A percentile compares a stretch with the other conserved stretches of the same genome.
These are phyloP conservation scores for Brassica nigra DNA, from an alignment of 345 rosid genomes.

Conservation along the genomic window DNA sequence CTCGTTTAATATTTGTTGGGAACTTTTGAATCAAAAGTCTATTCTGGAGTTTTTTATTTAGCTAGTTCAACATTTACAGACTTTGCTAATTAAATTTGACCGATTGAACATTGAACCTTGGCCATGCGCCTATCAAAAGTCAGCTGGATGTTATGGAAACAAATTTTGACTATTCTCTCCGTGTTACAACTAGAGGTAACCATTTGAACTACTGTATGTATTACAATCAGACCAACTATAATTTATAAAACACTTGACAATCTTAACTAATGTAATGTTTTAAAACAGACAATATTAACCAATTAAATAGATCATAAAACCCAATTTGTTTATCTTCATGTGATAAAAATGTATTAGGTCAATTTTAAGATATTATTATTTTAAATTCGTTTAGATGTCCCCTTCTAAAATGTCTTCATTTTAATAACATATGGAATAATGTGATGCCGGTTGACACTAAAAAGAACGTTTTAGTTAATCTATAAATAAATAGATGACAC, in stretches of 20 bases:
- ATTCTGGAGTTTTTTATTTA: too few relatives aligned
- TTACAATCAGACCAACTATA: neutral
- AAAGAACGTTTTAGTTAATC: neutral
- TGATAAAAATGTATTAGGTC: neutral
- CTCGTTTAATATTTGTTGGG: too few relatives aligned
- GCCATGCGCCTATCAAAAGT: neutral
- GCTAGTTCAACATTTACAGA: too few relatives aligned
- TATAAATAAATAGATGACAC: too few relatives aligned
- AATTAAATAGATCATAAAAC: neutral
- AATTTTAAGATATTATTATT: neutral
- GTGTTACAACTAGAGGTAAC: neutral
- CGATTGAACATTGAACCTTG: neutral
- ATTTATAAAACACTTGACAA: neutral
- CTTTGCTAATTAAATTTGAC: constrained; percentile 6
- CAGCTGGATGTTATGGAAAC: neutral
- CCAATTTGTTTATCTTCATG: neutral
- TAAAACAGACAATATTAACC: too few relatives aligned
- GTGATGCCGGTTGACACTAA: neutral
- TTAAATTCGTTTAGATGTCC: neutral
- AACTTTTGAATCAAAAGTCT: too few relatives aligned
- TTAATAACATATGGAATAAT: neutral
- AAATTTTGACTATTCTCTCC: neutral
- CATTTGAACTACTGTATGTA: neutral
- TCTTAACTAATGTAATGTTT: neutral
- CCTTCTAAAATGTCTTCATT: neutral